Conservation (phyloP, 2,329 filamentous ascomycete genomes). For the Colletotrichum sojae region DNA sequence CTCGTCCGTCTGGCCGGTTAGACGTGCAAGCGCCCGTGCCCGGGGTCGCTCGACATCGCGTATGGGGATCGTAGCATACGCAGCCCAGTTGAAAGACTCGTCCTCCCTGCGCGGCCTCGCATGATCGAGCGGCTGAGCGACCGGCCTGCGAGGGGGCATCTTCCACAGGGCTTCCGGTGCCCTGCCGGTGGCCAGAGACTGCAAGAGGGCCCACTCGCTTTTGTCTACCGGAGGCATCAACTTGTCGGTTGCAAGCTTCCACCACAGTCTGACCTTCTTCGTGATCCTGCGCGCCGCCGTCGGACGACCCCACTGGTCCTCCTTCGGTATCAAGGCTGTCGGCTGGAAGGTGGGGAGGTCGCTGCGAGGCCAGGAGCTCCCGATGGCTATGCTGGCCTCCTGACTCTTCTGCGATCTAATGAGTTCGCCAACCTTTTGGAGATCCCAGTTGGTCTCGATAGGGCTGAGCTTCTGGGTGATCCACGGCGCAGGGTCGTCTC, state of each 20-base stretch:
- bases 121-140: conserved; percentile 42
- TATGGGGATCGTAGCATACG: conserved; percentile 56
- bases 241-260: conserved; percentile 59
- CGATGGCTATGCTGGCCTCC: conserved; percentile 45
- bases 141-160: conserved; percentile 54
- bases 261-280: conserved; percentile 64
- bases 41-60: conserved; percentile 54
- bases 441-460: conserved; percentile 65
- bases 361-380: conserved; percentile 44
- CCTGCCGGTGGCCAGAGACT: conserved; percentile 59
- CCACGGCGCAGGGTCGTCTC: conserved; percentile 45
- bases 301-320: conserved; percentile 66
- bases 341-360: conserved; percentile 51
- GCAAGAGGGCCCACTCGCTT: conserved; percentile 70
- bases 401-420: conserved; percentile 58
- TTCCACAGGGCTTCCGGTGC: conserved; percentile 54
- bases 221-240: conserved; percentile 68
- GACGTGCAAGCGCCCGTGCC: conserved; percentile 51
- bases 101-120: neutral
- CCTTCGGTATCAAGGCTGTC: conserved; percentile 52
- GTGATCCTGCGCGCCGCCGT: conserved; percentile 54
- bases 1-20: conserved; percentile 54
- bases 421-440: conserved; percentile 58
- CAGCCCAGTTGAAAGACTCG: conserved; percentile 58
- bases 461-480: conserved; percentile 43